Base-by-base conservation (phyloP, 2,329 filamentous ascomycete genomes). In the Aspergillus neoniger region DNA sequence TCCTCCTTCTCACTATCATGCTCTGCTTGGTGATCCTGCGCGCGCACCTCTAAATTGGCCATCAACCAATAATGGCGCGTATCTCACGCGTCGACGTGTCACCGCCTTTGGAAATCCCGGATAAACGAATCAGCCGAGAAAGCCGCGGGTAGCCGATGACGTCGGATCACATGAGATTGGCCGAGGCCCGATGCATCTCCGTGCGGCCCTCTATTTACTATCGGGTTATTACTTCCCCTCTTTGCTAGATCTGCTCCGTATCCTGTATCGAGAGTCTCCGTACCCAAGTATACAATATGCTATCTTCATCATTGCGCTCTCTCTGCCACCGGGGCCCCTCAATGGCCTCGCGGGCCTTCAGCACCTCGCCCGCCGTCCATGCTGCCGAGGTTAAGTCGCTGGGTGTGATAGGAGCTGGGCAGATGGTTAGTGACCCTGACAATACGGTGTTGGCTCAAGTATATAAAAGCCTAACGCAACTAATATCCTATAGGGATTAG, bases 341-440 rank as follows among this genome's bases (percentile, higher is more conserved):
- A 68, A 75, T 75, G 61, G 74, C 74, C 57, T 63, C 65, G 57
- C 76, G 89, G 70, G 79, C 77, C 70, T 96, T 96, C 79, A 93
- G 90, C 80, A 88, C 87, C 36, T 87, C 85, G 41, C 77, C 86
- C 48, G 79, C 82, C 49, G 82, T 84, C 69, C 86, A 86, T 64
- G 81, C 82, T 62, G 86, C 88, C 58, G 87, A 93, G 72, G 88
- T 99, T 63, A 96, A 93, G 81, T 89, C 86, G 67, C 81, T 99
- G 44, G 95, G 94, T 72, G 94, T 99, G 53, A 84, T 99, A 72
- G 95, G 95, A 67, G 93, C 94, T 56, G 95, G 95, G 28, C 95
- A 98, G 77, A 97, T 98, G 93, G 93, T 96, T 79, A 72, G 83
- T 74, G 63, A 30, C 7, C 23, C 30, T 5, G 14, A n/a, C 28